Conservation (phyloP, 176 grass and related monocot species). For the Triticum timopheevii region DNA sequence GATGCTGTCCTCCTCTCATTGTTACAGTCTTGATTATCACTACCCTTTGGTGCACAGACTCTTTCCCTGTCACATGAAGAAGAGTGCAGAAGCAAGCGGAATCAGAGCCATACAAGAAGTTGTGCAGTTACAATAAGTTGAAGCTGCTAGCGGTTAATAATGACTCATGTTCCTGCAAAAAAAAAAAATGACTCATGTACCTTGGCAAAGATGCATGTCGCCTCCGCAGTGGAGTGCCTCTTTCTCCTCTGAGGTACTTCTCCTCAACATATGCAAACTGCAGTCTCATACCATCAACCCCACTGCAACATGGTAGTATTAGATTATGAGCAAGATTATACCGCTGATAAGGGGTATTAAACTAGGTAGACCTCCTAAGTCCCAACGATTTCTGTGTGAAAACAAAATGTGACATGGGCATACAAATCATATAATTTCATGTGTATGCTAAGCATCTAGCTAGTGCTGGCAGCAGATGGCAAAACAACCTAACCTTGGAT, state of each 20-base stretch:
- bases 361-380: constrained; percentile 23
- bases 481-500: constrained; percentile 68
- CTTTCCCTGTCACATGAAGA: constrained; percentile 62
- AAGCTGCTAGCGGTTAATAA: background rate
- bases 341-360: background rate
- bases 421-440: constrained; percentile 3
- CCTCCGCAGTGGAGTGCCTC: constrained; percentile 56
- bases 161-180: too few relatives aligned
- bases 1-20: constrained; percentile 42
- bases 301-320: constrained; percentile 48
- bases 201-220: constrained; percentile 86
- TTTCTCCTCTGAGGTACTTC: constrained; percentile 70
- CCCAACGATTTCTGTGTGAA: constrained; percentile 1
- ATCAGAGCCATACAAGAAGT: constrained; percentile 1
- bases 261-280: constrained; percentile 94
- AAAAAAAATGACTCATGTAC: background rate
- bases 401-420: background rate
- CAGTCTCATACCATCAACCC: constrained; percentile 71
- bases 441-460: background rate
- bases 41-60: constrained; percentile 48
- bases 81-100: constrained; percentile 18
- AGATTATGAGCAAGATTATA: constrained; percentile 15
- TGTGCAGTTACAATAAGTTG: background rate
- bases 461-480: background rate
- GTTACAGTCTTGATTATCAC: constrained; percentile 26